Evolutionary conservation across 169 alveolate species (phyloP), one percentile per base, ranked within the genome.

Genomic region (Plasmodium relictum): DNA sequence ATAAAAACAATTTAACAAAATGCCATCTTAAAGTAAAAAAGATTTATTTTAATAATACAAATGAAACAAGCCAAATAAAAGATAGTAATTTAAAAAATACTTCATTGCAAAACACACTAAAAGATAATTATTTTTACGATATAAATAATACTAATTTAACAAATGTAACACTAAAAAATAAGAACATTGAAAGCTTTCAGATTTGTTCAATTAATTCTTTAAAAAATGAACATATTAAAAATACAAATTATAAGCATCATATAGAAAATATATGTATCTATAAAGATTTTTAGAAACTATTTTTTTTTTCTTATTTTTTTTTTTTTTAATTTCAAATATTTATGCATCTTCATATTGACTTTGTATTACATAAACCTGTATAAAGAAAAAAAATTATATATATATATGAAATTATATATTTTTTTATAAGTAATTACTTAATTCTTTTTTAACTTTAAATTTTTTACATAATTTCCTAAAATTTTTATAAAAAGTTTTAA

Each of bases 101-200:
- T 52, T 44, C 16, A 45, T 44, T 44, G 18, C 9, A 45, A 45
- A 48, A 20, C 20, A 14, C 61, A 22, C 16, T 44, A 20, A 70
- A 50, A 20, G 18, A n/a, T 18, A 24, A 24, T 48, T 44, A n/a
- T 37, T 62, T 65, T 10, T 22, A 70, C 8, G n/a, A 63, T 24
- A 44, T 58, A 24, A 39, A 50, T 65, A 58, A 78, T 8, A 65
- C 42, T 10, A 26, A 69, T 83, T 54, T 83, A 42, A 69, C 37
- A 69, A 69, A 37, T 18, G 31, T 58, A 48, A n/a, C 56, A 16
- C 72, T 86, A 16, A 70, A 71, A 59, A 86, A 86, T 72, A 59
- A 61, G 14, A 86, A 86, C 68, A 86, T 86, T 45, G 78, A 86
- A 86, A 86, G 92, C 56, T 86, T 86, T 65, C 88, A 86, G 14